Evolutionary conservation across 164 flowering plant species (phyloP).

Genomic region (Vitis rupestris): DNA sequence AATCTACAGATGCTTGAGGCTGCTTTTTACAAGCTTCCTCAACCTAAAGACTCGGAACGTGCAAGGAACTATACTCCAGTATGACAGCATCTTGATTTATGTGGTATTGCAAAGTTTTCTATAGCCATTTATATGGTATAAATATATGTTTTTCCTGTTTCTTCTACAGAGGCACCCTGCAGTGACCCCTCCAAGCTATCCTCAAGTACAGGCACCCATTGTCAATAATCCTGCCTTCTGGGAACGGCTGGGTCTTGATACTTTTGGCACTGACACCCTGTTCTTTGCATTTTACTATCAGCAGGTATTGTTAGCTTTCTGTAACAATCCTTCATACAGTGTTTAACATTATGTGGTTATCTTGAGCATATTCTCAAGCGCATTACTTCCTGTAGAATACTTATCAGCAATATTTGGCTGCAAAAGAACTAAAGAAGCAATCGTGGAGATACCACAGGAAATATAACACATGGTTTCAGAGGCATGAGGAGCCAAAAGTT

Average conservation of each 20-base stretch:
- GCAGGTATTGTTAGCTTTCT: constrained; percentile 45
- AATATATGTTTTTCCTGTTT: constrained; percentile 1
- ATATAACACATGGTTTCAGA: constrained; percentile 95
- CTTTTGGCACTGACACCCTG: constrained; percentile 68
- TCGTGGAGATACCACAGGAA: constrained; percentile 98
- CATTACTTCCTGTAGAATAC: constrained; percentile 61
- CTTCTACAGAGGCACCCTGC: constrained; percentile 74
- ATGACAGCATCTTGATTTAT: constrained; percentile 20
- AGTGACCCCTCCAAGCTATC: constrained; percentile 80
- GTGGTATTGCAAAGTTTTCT: neutral
- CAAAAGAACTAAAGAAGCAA: constrained; percentile 91
- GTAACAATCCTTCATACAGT: neutral
- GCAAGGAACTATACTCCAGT: constrained; percentile 83
- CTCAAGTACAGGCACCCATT: constrained; percentile 90
- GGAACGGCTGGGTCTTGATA: constrained; percentile 73
- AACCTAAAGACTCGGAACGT: constrained; percentile 93
- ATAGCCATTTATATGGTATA: neutral
- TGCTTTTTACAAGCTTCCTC: constrained; percentile 84
- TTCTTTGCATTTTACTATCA: constrained; percentile 96
- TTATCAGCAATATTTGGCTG: constrained; percentile 96
- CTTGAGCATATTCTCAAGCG: neutral
- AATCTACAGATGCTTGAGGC: constrained; percentile 92
- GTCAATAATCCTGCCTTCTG: constrained; percentile 89
- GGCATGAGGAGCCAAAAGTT: constrained; percentile 94
- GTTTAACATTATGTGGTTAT: neutral